These are phyloP conservation scores for Malus orientalis DNA, from an alignment of 306 rosid species.

Conservation along the genomic window DNA sequence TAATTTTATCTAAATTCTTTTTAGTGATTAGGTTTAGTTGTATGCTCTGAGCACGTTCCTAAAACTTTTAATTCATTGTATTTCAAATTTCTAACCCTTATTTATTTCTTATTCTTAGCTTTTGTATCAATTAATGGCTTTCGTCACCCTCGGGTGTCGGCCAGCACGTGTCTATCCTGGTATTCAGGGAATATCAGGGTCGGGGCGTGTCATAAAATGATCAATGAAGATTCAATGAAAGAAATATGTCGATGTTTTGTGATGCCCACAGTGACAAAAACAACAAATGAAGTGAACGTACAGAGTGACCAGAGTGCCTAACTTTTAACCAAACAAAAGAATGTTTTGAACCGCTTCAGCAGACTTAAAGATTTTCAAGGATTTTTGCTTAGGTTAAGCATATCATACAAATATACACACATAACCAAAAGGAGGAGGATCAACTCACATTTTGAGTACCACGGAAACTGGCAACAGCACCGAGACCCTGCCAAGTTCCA, in stretches of 20 bases:
- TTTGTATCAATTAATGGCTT: no score
- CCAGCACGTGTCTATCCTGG: no score
- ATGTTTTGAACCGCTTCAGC: neutral
- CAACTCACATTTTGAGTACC: slow-evolving; percentile 46
- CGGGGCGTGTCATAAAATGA: neutral
- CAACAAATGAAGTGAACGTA: neutral
- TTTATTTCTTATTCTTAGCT: no score
- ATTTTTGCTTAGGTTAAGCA: slow-evolving; percentile 3
- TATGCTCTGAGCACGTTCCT: no score
- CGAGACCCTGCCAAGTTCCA: slow-evolving; percentile 69
- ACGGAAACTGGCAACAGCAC: slow-evolving; percentile 38
- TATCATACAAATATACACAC: neutral
- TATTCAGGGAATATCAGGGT: neutral
- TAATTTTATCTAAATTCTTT: no score
- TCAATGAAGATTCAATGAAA: neutral
- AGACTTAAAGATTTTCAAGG: neutral
- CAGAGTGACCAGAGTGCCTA: neutral
- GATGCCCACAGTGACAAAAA: neutral
- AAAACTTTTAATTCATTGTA: no score
- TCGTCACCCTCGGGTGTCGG: no score
- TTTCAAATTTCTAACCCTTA: no score
- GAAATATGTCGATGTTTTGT: neutral
- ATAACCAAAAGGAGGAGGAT: slow-evolving; percentile 6
- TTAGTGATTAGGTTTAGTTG: no score
- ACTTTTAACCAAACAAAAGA: neutral